These are phyloP conservation scores for Juglanconis sp. DNA, from an alignment of 2,329 filamentous ascomycete genomes.

Conservation along the genomic window DNA sequence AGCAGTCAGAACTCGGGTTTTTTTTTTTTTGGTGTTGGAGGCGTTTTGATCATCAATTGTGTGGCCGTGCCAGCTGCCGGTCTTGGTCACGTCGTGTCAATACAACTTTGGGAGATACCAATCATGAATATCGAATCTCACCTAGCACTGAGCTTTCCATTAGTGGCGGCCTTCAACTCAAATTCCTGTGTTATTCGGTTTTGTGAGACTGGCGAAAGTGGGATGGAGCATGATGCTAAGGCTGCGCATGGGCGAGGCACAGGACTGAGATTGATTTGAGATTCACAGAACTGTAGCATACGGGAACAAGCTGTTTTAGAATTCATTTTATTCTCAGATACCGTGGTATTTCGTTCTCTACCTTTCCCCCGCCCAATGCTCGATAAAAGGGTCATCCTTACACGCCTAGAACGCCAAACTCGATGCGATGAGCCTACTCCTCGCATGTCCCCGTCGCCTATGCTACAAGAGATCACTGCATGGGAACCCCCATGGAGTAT, in stretches of 20 bases:
- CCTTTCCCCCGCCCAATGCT: not conserved
- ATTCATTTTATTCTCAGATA: not conserved
- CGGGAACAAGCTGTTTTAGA: not conserved
- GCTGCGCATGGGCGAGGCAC: too few species aligned
- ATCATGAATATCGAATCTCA: not conserved
- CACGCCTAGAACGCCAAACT: not conserved
- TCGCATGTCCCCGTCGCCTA: too few species aligned
- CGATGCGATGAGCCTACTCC: not conserved
- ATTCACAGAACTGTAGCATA: too few species aligned
- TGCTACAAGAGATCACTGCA: too few species aligned
- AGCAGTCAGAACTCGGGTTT: not conserved
- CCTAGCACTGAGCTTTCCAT: not conserved
- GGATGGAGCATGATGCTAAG: too few species aligned
- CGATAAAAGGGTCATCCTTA: not conserved
- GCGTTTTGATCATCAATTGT: constrained; percentile 13
- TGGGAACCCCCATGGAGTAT: too few species aligned
- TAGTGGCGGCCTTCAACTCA: too few species aligned
- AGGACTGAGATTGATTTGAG: too few species aligned
- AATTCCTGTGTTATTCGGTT: too few species aligned
- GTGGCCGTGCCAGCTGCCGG: constrained; percentile 5
- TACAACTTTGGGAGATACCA: constrained; percentile 10
- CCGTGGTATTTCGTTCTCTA: not conserved
- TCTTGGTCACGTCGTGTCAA: constrained; percentile 12
- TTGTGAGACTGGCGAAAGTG: too few species aligned
- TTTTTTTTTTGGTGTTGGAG: constrained; percentile 12